Conservation (phyloP, 208 protist species). For the Leishmania mexicana region DNA sequence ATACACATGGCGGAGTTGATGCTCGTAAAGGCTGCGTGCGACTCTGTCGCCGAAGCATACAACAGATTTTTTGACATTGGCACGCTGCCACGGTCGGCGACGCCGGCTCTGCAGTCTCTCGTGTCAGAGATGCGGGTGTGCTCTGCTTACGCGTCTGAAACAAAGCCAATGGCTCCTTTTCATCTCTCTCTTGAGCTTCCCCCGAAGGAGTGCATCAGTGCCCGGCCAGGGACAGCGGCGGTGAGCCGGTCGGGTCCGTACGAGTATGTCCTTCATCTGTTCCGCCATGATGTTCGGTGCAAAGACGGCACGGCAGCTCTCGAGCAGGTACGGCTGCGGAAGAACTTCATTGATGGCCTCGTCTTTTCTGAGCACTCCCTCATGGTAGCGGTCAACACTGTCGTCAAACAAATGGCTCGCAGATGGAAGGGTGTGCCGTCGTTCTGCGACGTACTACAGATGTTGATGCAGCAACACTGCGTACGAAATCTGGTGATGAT, state of each 20-base stretch:
- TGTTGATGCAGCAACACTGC: constrained; percentile 13
- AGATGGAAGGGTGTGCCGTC: neutral
- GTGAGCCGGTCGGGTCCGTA: neutral
- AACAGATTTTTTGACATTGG: neutral
- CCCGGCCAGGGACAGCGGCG: neutral
- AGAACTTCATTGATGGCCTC: constrained; percentile 4
- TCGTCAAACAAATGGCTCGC: neutral
- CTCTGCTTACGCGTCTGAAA: constrained; percentile 8
- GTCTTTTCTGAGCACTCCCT: constrained; percentile 1
- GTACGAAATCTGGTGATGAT: constrained; percentile 21
- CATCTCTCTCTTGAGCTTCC: constrained; percentile 7
- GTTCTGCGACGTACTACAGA: constrained; percentile 12
- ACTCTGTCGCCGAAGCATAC: constrained; percentile 1
- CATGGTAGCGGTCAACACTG: neutral
- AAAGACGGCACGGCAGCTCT: neutral
- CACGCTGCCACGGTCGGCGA: no score
- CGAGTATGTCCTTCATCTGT: neutral
- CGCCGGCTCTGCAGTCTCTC: constrained; percentile 4
- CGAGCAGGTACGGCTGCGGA: neutral
- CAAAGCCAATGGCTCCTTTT: neutral
- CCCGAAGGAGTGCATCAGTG: neutral
- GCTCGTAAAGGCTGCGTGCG: constrained; percentile 1
- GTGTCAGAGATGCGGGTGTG: neutral
- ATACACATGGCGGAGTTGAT: constrained; percentile 4
- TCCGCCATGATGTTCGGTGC: neutral